Evolutionary conservation across 1,139 yeast species (phyloP), one percentile per base, ranked within the genome.

Genomic region (Debaryomyces sp.): DNA sequence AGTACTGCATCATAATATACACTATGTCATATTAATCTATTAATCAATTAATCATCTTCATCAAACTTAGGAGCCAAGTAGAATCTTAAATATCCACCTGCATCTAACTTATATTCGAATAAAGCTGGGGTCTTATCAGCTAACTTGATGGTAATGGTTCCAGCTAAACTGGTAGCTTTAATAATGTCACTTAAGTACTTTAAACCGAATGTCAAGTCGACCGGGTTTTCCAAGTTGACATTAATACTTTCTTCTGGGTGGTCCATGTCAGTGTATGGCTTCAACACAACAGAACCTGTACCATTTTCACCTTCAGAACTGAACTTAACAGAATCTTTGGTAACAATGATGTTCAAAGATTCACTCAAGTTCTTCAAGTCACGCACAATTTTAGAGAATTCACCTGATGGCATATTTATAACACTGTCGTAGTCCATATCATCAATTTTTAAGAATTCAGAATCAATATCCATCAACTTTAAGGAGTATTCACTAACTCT

Each of bases 51-150:
- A 56, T 89, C 95, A 53, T 89, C 96, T 59, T 89, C 97, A 57
- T 88, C 96, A 66, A 91, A 90, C 80, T 94, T 94, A 52, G 99
- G 99, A 60, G 99, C 99, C 71, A 94, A 81, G 81, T 89, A 94
- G 81, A 89, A 94, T 70, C 97, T 87, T 68, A 94, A 78, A 72
- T 89, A 89, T 46, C 99, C 99, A 67, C 95, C 89, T 34, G 73
- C 80, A 56, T 92, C 89, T 67, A 94, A 79, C 71, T 87, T 88
- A 75, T 87, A 94, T 74, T 92, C 98, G 63, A 94, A 90, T 67
- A 91, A 78, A 41, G 97, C 96, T 29, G 99, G 99, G 18, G 96
- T 85, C 67, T 89, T 91, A 62, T 89, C 94, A 35, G 96, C 89
- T 67, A 94, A 80, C 70, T 89, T 88, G 58, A 94, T 80, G 45